A percentile compares a stretch with the other conserved stretches of the same genome.
These are phyloP conservation scores for Plectosphaerella plurivora DNA, from an alignment of 2,329 filamentous ascomycete genomes.

Conservation along the genomic window DNA sequence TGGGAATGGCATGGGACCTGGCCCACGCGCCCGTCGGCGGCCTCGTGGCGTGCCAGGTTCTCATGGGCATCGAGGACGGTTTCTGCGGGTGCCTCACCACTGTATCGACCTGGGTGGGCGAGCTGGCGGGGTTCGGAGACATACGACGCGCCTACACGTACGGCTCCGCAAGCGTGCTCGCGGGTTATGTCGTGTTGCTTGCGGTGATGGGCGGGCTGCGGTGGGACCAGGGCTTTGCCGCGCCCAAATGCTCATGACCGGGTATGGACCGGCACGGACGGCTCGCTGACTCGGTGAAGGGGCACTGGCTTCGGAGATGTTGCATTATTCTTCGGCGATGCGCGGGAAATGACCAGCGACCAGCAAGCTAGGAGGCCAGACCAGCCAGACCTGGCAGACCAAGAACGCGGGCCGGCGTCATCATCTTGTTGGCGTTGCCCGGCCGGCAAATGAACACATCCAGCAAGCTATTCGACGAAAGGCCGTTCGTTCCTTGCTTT, in stretches of 20 bases:
- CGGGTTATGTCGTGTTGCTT: conserved; percentile 56
- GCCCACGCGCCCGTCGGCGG: conserved; percentile 59
- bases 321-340: too few species aligned
- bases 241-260: conserved; percentile 26
- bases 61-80: conserved; percentile 63
- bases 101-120: conserved; percentile 62
- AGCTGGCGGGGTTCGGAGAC: conserved; percentile 49
- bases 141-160: conserved; percentile 63
- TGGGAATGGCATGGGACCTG: conserved; percentile 75
- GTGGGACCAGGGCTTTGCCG: conserved; percentile 60
- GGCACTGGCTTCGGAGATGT: too few species aligned
- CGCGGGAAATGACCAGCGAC: too few species aligned
- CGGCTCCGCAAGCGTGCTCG: conserved; percentile 54
- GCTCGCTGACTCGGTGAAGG: too few species aligned
- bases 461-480: too few species aligned
- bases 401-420: too few species aligned
- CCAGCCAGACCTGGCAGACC: too few species aligned
- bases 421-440: too few species aligned
- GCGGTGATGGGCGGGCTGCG: conserved; percentile 70
- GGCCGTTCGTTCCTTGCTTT: too few species aligned
- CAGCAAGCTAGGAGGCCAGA: too few species aligned
- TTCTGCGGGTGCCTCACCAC: conserved; percentile 65
- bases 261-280: not conserved
- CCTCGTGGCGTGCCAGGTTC: conserved; percentile 60
- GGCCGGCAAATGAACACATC: too few species aligned